Evolutionary conservation across 176 grass and related monocot genomes (phyloP), one percentile per base, ranked within the genome.

Genomic region (Oryza meridionalis): DNA sequence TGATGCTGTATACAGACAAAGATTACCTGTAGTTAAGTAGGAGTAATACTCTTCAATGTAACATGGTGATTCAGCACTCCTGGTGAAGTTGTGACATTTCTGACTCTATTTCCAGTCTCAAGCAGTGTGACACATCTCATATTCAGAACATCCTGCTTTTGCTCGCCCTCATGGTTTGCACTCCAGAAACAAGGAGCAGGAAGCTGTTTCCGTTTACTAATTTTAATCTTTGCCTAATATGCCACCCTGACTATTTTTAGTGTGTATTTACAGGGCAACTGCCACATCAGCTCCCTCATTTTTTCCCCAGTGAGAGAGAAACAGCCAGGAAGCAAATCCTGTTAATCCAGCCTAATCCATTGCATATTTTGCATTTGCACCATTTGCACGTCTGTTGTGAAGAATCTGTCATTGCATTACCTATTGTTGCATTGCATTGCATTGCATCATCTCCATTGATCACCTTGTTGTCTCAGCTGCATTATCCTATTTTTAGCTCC

Each of bases 401-500:
- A 37, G 10, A 7, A 44, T 24, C 24, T 35, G 15, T 0, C 47
- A 35, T 51, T 77, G 17, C 31, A 17, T 62, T 24, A 24, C 21
- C 26, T 79, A 6, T n/a, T 35, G 19, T 6, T 55, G 51, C 51
- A 55, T 6, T 40, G 70, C 51, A 55, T 6, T 40, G 70, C 21
- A 75, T 51, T 63, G 72, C 44, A 72, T 51, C 66, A 16, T 73
- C 79, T 82, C 74, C 73, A 67, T 86, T 73, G 61, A 72, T 73
- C 66, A 12, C 19, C 7, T 72, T 72, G 29, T 14, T 78, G 42
- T n/a, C 10, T 55, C 33, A 44, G 55, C 44, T 33, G 59, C 29
- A 31, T 31, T 12, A 50, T 31, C 1, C 88, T 90, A 87, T 80
- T 84, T 84, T 84, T 90, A 68, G 84, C n/a, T 35, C 14, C 67